Evolutionary conservation across 2,329 filamentous ascomycete species (phyloP), one percentile per base, ranked within the genome.

Genomic region (Colletotrichum spinosum): DNA sequence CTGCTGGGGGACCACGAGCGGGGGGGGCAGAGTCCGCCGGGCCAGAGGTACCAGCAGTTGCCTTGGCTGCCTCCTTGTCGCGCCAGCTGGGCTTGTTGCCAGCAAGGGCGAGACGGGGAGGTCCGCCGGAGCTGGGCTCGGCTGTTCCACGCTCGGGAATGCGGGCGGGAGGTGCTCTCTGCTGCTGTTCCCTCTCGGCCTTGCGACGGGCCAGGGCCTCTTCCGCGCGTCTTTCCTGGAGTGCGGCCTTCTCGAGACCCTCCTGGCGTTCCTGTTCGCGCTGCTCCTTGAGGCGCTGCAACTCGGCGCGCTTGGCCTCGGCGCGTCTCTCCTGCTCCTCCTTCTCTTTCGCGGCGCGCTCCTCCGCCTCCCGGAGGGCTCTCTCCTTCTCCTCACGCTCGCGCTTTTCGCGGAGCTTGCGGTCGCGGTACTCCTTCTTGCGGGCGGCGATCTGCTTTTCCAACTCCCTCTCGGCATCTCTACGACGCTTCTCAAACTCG

Each of bases 401-500:
- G 62, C 88, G 86, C 82, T 90, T 93, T 86, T 97, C 94, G 61
- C 91, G 89, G 60, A 92, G 86, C 78, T 91, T 90, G 71, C 89
- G 88, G 75, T 97, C 95, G 72, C 92, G 90, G 74, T 92, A 89
- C 78, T 97, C 94, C 86, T 93, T 95, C 81, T 94, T 90, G 74
- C 96, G 92, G 70, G 89, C 87, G 44, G 90, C 88, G 80, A 97
- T 97, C 83, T 97, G 93, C 79, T 91, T 92, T 83, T 98, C 92
- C 64, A 98, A 87, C 77, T 99, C 96, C 69, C 91, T 90, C 84
- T 98, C 94, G 38, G 96, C 96, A 74, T 93, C 90, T 78, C 92
- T 94, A 75, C 92, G 92, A 69, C 94, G 92, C 83, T 92, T 95
- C 86, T 98, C 96, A 72, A 98, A 99, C 79, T 98, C 94, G 72